Conservation (phyloP, 78 protist species). For the Blattamonas nauphoetae region DNA sequence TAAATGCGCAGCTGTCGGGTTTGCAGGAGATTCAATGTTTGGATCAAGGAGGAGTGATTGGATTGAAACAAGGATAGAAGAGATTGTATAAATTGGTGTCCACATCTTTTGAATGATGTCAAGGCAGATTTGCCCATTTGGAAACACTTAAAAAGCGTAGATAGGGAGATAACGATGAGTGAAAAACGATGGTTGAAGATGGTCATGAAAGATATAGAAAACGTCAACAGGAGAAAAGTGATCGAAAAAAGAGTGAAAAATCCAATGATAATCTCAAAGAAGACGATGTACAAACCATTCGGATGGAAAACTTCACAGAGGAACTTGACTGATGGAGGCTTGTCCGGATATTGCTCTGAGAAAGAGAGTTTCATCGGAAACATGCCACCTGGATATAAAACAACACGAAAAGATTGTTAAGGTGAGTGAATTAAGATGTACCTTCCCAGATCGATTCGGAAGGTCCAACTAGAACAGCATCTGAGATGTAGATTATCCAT, state of each 20-base stretch:
- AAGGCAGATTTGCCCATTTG: conserved; percentile 10
- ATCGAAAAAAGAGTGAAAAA: too few relatives aligned
- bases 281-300: not conserved
- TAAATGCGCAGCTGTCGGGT: not conserved
- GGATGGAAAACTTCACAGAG: conserved; percentile 12
- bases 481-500: not conserved
- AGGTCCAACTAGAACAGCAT: not conserved
- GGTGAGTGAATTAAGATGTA: not conserved
- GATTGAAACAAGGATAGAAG: conserved; percentile 10
- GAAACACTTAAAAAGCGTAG: too few relatives aligned
- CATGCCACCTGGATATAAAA: not conserved
- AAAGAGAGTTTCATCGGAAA: not conserved
- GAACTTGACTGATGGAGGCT: not conserved
- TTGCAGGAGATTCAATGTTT: not conserved
- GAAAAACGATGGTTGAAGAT: too few relatives aligned
- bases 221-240: too few relatives aligned
- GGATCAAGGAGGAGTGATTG: conserved; percentile 22
- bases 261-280: too few relatives aligned
- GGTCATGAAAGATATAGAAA: too few relatives aligned
- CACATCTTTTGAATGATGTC: conserved; percentile 4
- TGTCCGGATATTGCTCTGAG: conserved; percentile 1
- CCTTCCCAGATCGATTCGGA: not conserved
- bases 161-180: too few relatives aligned
- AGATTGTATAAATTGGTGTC: conserved; percentile 13
- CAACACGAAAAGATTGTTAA: not conserved